These are phyloP conservation scores for Alternaria viburni DNA, from an alignment of 2,329 filamentous ascomycete species.

Conservation along the genomic window DNA sequence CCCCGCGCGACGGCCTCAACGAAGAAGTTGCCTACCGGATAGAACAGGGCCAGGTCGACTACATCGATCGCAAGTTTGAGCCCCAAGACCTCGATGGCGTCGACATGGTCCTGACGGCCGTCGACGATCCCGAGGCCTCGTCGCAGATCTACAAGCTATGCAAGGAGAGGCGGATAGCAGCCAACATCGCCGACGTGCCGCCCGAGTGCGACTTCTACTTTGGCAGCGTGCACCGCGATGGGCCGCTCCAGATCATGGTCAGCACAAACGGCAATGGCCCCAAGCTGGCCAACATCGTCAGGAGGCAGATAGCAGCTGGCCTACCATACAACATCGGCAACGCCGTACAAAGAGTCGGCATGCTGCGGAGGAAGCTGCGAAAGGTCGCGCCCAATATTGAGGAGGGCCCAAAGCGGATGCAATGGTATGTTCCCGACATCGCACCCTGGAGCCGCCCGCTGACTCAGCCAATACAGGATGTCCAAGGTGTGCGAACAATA, in stretches of 20 bases:
- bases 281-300: slow-evolving; percentile 83
- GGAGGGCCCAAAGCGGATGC: slow-evolving; percentile 87
- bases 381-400: slow-evolving; percentile 73
- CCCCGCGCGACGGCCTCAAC: slow-evolving; percentile 79
- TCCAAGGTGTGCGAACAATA: slow-evolving; percentile 87
- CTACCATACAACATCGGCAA: slow-evolving; percentile 82
- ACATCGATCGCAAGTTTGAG: slow-evolving; percentile 83
- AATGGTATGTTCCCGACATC: slow-evolving; percentile 63
- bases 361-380: slow-evolving; percentile 78
- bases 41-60: slow-evolving; percentile 73
- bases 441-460: slow-evolving; percentile 18
- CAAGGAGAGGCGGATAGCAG: slow-evolving; percentile 81
- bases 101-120: slow-evolving; percentile 89
- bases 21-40: slow-evolving; percentile 87
- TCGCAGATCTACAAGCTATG: slow-evolving; percentile 91
- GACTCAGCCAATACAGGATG: slow-evolving; percentile 69
- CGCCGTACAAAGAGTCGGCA: slow-evolving; percentile 84
- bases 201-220: slow-evolving; percentile 99
- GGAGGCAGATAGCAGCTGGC: slow-evolving; percentile 77
- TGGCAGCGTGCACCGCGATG: slow-evolving; percentile 92
- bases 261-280: slow-evolving; percentile 98
- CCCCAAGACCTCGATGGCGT: slow-evolving; percentile 81
- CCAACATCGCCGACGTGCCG: slow-evolving; percentile 96
- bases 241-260: slow-evolving; percentile 97
- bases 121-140: slow-evolving; percentile 93